phyloP scores from a whole-genome alignment of 768 basidiomycete genomes.

The Bullera alba region DNA sequence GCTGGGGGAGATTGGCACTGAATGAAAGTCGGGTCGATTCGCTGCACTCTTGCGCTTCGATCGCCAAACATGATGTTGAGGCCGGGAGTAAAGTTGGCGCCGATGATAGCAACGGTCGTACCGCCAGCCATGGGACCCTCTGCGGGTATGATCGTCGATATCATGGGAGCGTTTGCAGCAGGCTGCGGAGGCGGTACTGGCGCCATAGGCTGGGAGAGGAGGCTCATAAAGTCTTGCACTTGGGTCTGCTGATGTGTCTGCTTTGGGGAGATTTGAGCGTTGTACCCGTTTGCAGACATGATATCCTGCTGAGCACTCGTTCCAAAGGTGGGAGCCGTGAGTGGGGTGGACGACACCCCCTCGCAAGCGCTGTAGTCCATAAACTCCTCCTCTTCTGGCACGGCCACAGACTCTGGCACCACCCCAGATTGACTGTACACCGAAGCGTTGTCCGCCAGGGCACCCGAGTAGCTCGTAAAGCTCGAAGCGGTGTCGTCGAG shows the following conservation, averaged over 20 bases:
- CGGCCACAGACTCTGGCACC: slow-evolving; percentile 19
- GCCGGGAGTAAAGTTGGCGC: slow-evolving; percentile 64
- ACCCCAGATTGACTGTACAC: slow-evolving; percentile 29
- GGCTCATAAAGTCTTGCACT: slow-evolving; percentile 1
- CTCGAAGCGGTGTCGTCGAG: slow-evolving; percentile 16
- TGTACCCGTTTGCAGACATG: no score
- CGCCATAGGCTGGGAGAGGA: no score
- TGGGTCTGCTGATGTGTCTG: neutral
- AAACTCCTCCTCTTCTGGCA: slow-evolving; percentile 27
- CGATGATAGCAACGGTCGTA: slow-evolving; percentile 87
- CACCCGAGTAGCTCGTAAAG: no score
- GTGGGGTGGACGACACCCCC: slow-evolving; percentile 12
- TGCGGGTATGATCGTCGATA: slow-evolving; percentile 51
- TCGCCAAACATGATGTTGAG: slow-evolving; percentile 79
- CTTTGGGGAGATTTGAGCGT: slow-evolving; percentile 8
- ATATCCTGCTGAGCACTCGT: slow-evolving; percentile 9
- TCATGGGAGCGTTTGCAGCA: slow-evolving; percentile 50
- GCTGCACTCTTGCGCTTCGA: slow-evolving; percentile 51
- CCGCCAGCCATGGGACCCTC: slow-evolving; percentile 78
- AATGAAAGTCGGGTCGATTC: slow-evolving; percentile 59
- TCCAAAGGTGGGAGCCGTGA: slow-evolving; percentile 3
- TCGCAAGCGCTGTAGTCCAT: slow-evolving; percentile 35
- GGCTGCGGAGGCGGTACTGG: slow-evolving; percentile 8
- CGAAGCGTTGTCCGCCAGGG: slow-evolving; percentile 26
- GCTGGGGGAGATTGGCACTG: slow-evolving; percentile 83